Base-by-base conservation (phyloP, 257 asterid genomes). In the Nicotiana sylvestris region DNA sequence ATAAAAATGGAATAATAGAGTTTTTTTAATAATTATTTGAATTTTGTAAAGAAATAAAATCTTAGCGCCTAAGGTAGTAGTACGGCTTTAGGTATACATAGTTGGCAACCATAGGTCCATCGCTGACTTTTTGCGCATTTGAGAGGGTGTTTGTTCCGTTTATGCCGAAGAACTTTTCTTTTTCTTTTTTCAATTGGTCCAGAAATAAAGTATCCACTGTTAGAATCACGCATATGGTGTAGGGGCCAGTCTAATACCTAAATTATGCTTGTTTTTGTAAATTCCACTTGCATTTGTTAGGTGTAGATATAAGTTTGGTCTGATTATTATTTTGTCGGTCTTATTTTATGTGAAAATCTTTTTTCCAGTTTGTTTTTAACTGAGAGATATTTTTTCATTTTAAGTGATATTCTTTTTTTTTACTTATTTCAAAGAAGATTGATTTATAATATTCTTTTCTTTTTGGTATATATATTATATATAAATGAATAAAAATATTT, bases 261-360 rank as follows among this genome's bases (percentile, higher is more conserved):
- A 76, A 51, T 76, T 76, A 74, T 76, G 64, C 64, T 51, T 74
- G 80, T 74, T 46, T 74, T 13, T 51, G 64, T 76, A 51, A 51
- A 76, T 51, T 76, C 29, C 64, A 27, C 80, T 51, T 76, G 15
- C 80, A 76, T 76, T 76, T 49, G 80, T 76, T 76, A 76, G 80
- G 46, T 76, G 32, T 76, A 4, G 62, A 76, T 53, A 11, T 15
- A 13, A 53, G 16, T 3, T 53, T 53, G 58, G 58, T 12, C 18
- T 53, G 18, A 53, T 53, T 53, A 53, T 53, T 53, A 53, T 53
- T 53, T 43, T 9, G 51, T 43, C 12, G 12, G 51, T 43, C 49
- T 43, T 43, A 43, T 43, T 43, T 43, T 7, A 43, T 43, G 51
- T 43, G 51, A 43, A 2, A 43, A 53, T 53, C 18, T 53, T 53